phyloP scores from a whole-genome alignment of 2,329 filamentous ascomycete species.

The Ascochyta pisi region DNA sequence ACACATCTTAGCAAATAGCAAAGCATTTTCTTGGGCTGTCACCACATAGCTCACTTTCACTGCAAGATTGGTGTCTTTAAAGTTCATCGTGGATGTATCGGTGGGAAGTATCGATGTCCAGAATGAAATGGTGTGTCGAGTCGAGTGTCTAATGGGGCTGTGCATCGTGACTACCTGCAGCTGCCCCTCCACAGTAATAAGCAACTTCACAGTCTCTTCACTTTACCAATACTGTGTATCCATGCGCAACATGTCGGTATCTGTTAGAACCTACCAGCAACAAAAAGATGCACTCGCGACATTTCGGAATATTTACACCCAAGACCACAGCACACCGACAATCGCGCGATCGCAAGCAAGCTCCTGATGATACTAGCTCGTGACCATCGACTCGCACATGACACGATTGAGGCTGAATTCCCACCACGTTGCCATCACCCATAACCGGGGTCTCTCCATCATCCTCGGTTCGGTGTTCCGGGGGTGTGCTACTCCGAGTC shows the following conservation, averaged over 20 bases:
- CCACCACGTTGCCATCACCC: not conserved
- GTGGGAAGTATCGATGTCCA: too few species aligned
- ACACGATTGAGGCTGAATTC: not conserved
- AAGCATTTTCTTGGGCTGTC: too few species aligned
- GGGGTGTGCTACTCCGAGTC: not conserved
- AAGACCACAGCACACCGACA: not conserved
- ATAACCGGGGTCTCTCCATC: not conserved
- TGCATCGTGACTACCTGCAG: not conserved
- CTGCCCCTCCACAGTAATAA: not conserved
- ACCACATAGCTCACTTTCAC: too few species aligned
- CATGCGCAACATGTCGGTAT: too few species aligned
- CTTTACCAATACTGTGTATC: too few species aligned
- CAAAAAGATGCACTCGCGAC: not conserved
- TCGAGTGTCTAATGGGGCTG: not conserved
- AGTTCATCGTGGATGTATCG: too few species aligned
- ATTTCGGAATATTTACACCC: not conserved
- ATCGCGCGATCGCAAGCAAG: not conserved
- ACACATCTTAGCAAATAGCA: too few species aligned
- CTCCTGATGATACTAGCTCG: not conserved
- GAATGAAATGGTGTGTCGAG: not conserved
- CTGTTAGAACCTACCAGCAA: not conserved
- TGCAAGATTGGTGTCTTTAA: too few species aligned
- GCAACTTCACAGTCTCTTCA: too few species aligned
- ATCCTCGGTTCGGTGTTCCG: not conserved
- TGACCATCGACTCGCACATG: conserved; percentile 13